Evolutionary conservation across 306 rosid species (phyloP).

Genomic region (Cucurbita ficifolia): DNA sequence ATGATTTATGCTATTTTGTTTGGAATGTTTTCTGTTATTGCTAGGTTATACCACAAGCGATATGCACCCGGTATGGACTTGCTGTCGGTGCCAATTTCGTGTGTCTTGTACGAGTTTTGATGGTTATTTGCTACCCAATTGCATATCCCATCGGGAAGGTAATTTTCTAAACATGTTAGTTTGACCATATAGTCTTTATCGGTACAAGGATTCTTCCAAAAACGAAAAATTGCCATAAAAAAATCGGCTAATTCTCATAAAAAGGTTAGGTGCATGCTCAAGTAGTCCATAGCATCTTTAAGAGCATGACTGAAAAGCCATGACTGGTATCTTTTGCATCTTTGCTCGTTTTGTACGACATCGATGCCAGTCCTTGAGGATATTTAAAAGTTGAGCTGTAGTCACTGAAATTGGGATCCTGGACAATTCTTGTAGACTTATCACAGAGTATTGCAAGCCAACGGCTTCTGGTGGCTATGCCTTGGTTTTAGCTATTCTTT

Average conservation of each 20-base stretch:
- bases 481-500: neutral
- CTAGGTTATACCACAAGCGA: slow-evolving; percentile 96
- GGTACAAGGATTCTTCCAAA: neutral
- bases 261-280: neutral
- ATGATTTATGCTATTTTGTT: neutral
- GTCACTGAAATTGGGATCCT: neutral
- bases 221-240: neutral
- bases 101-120: slow-evolving; percentile 66
- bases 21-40: neutral
- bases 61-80: slow-evolving; percentile 87
- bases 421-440: neutral
- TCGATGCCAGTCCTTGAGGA: neutral
- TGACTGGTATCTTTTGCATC: neutral
- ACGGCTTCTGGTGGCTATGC: neutral
- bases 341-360: neutral
- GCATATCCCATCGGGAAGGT: slow-evolving; percentile 95
- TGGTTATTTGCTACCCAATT: slow-evolving; percentile 84
- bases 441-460: neutral
- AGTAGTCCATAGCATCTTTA: neutral
- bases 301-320: neutral
- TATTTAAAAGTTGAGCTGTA: neutral
- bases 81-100: slow-evolving; percentile 81
- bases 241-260: neutral
- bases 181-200: neutral
- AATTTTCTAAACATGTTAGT: neutral